A percentile compares a stretch with the other conserved stretches of the same genome.
These are phyloP conservation scores for Fusarium nisikadoi DNA, from an alignment of 2,329 filamentous ascomycete genomes.

Conservation along the genomic window DNA sequence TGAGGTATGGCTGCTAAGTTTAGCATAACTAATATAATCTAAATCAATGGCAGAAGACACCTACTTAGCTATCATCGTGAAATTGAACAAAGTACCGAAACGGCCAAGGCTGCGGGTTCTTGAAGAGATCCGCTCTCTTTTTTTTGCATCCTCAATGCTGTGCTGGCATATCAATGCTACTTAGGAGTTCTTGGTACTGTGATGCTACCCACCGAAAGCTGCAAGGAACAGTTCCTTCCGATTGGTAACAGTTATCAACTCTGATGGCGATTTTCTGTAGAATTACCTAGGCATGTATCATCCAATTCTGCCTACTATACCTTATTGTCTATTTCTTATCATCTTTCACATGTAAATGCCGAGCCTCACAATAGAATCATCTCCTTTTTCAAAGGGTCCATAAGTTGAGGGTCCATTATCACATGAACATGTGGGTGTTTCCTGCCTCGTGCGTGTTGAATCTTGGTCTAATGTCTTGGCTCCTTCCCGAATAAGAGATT, in stretches of 20 bases:
- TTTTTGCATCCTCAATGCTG: neutral
- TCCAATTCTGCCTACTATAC: neutral
- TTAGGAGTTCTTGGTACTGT: neutral
- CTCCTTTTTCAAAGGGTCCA: slow-evolving; percentile 1
- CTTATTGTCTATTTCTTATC: neutral
- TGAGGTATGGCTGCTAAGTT: slow-evolving; percentile 1
- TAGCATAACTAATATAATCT: neutral
- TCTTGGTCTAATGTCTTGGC: slow-evolving; percentile 17
- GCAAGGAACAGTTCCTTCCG: neutral
- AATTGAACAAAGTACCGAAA: neutral
- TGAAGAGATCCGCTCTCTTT: neutral
- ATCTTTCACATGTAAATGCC: slow-evolving; percentile 1
- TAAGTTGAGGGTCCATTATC: slow-evolving; percentile 33
- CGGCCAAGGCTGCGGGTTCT: neutral
- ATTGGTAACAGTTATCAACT: neutral
- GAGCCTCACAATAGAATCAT: neutral
- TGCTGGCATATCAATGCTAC: neutral
- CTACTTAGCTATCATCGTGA: neutral
- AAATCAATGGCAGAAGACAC: neutral
- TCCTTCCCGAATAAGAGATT: slow-evolving; percentile 31
- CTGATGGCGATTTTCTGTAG: neutral
- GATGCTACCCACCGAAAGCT: neutral
- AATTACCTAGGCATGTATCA: neutral
- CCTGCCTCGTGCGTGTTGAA: neutral
- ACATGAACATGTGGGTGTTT: slow-evolving; percentile 31